Percentiles rank a stretch among this genome's conserved stretches.
phyloP scores from a whole-genome alignment of 495 filamentous ascomycete genomes.

The Hypoxylon subgilvum region DNA sequence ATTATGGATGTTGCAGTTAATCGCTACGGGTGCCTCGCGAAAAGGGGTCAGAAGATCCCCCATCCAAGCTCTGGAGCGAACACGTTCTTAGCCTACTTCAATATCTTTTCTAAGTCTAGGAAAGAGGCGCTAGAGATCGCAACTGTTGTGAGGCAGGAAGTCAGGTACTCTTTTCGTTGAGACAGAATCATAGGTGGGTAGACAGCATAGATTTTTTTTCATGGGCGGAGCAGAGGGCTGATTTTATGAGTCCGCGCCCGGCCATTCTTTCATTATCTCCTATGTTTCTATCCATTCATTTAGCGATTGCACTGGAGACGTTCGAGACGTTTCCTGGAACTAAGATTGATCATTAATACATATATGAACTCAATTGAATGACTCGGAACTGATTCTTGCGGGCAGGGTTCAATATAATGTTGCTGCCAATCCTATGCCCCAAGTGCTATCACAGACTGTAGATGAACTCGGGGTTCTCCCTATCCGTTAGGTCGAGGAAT shows the following conservation, averaged over 20 bases:
- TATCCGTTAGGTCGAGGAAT: conserved; percentile 68
- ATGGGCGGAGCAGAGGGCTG: background rate
- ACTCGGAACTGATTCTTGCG: too few species aligned
- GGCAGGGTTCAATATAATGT: too few species aligned
- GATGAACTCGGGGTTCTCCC: conserved; percentile 70
- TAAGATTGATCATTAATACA: background rate
- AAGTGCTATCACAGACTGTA: conserved; percentile 60
- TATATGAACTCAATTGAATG: background rate
- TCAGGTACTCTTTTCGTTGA: conserved; percentile 38
- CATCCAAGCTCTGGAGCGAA: conserved; percentile 39
- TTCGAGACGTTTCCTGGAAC: background rate
- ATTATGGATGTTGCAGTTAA: conserved; percentile 28
- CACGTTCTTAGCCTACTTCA: conserved; percentile 44
- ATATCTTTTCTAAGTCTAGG: conserved; percentile 45
- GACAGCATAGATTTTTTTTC: background rate
- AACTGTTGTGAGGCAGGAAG: conserved; percentile 31
- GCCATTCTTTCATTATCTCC: background rate
- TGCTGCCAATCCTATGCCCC: too few species aligned
- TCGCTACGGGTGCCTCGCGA: conserved; percentile 38
- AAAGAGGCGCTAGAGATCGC: conserved; percentile 37
- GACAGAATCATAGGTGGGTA: background rate
- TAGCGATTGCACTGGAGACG: background rate
- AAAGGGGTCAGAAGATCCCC: conserved; percentile 41
- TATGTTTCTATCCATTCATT: background rate
- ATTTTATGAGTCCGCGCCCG: background rate